Evolutionary conservation across 225 moss, liverwort and hornwort species (phyloP).

Genomic region (Marchantia polymorpha): DNA sequence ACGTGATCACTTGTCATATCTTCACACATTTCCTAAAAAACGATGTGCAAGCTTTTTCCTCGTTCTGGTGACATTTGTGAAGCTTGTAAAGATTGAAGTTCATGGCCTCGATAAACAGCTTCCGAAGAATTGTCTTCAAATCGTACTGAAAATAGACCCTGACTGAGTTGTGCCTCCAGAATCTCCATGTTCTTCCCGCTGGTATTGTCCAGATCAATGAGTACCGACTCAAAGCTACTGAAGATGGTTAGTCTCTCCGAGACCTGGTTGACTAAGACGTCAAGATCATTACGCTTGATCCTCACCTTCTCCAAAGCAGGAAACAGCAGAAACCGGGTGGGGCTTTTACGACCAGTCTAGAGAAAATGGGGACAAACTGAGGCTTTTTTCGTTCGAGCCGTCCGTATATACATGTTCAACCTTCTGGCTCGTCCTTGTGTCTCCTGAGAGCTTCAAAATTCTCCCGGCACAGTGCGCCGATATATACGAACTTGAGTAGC

Average conservation of each 20-base stretch:
- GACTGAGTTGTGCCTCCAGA: not conserved
- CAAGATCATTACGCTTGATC: too few relatives aligned
- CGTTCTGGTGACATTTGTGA: not conserved
- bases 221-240: not conserved
- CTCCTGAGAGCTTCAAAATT: not conserved
- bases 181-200: not conserved
- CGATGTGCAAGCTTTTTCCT: not conserved
- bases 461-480: not conserved
- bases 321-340: not conserved
- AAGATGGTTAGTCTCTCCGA: not conserved
- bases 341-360: too few relatives aligned
- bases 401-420: not conserved
- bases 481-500: constrained; percentile 12
- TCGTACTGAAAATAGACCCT: not conserved
- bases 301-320: not conserved
- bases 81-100: not conserved
- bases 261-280: not conserved
- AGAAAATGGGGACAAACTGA: too few relatives aligned
- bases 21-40: not conserved
- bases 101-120: not conserved
- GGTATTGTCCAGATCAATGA: not conserved
- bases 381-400: not conserved
- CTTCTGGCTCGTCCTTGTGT: not conserved
- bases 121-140: not conserved
- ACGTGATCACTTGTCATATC: not conserved